phyloP scores from a whole-genome alignment of 2,329 filamentous ascomycete species.

The Elsinoe necatrix region DNA sequence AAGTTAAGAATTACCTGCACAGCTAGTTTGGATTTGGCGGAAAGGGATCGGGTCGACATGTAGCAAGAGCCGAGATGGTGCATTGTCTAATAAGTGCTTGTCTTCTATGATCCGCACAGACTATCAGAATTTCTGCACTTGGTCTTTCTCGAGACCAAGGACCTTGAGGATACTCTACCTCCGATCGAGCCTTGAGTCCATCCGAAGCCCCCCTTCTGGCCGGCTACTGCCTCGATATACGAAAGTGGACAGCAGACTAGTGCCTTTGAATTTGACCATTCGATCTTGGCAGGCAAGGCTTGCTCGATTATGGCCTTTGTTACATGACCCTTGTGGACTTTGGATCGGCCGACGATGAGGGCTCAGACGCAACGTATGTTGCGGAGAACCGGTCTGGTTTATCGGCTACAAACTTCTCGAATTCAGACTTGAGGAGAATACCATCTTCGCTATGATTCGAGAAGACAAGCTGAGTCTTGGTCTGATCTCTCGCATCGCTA shows the following conservation, averaged over 20 bases:
- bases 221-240: conserved; percentile 54
- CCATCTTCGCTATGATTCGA: conserved; percentile 59
- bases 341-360: conserved; percentile 28
- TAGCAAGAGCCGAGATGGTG: neutral
- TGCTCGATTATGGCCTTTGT: conserved; percentile 47
- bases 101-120: neutral
- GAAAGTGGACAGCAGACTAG: conserved; percentile 61
- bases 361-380: conserved; percentile 49
- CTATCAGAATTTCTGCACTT: conserved; percentile 51
- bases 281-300: conserved; percentile 36
- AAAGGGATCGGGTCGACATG: neutral
- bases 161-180: conserved; percentile 49
- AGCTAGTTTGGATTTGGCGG: neutral
- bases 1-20: neutral
- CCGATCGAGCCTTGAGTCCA: conserved; percentile 27
- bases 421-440: conserved; percentile 49
- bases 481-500: conserved; percentile 52
- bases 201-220: conserved; percentile 33
- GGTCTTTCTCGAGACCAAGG: conserved; percentile 49
- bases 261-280: conserved; percentile 44
- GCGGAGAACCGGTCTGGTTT: conserved; percentile 50
- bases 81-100: too few species aligned
- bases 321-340: conserved; percentile 49
- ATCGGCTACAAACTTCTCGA: conserved; percentile 42
- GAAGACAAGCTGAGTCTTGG: conserved; percentile 56